Percentiles rank a stretch among this genome's conserved stretches.
Evolutionary conservation across 1,139 yeast species (phyloP).

Genomic region (Keqinozyma sinolaborantium): DNA sequence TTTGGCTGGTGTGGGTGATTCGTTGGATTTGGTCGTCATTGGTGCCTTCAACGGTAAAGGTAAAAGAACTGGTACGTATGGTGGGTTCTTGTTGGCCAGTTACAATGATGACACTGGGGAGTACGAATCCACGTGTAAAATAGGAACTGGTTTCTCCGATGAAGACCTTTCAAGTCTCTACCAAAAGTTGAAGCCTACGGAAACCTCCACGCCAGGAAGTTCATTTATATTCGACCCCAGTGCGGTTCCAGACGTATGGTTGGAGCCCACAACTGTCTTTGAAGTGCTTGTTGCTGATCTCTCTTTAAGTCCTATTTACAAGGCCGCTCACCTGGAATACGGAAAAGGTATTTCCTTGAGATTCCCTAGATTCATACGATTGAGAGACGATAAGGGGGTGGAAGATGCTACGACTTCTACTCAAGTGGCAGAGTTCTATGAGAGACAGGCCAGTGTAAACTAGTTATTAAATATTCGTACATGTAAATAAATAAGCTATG

Average conservation of each 20-base stretch:
- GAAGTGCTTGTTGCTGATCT: constrained; percentile 95
- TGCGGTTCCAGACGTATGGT: constrained; percentile 93
- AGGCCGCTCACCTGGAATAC: constrained; percentile 74
- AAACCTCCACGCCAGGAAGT: constrained; percentile 61
- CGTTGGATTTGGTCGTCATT: constrained; percentile 86
- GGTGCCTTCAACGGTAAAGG: constrained; percentile 96
- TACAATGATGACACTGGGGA: constrained; percentile 89
- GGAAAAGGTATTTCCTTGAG: constrained; percentile 90
- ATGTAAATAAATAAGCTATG: neutral
- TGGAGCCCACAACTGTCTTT: constrained; percentile 82
- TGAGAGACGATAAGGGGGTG: constrained; percentile 82
- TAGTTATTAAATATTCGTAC: constrained; percentile 2
- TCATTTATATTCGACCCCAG: constrained; percentile 68
- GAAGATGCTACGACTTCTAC: constrained; percentile 91
- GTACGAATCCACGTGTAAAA: constrained; percentile 91
- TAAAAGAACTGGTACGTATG: constrained; percentile 90
- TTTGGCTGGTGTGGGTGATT: constrained; percentile 91
- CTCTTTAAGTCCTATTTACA: constrained; percentile 87
- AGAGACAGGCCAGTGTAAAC: constrained; percentile 56
- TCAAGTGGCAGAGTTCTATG: constrained; percentile 87
- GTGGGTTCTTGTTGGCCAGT: constrained; percentile 89
- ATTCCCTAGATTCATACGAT: constrained; percentile 83
- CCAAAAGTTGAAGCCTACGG: constrained; percentile 65
- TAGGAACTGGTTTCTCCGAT: constrained; percentile 96
- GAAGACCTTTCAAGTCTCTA: constrained; percentile 65